Evolutionary conservation across 176 grass and related monocot species (phyloP).

Genomic region (Juncus effusus): DNA sequence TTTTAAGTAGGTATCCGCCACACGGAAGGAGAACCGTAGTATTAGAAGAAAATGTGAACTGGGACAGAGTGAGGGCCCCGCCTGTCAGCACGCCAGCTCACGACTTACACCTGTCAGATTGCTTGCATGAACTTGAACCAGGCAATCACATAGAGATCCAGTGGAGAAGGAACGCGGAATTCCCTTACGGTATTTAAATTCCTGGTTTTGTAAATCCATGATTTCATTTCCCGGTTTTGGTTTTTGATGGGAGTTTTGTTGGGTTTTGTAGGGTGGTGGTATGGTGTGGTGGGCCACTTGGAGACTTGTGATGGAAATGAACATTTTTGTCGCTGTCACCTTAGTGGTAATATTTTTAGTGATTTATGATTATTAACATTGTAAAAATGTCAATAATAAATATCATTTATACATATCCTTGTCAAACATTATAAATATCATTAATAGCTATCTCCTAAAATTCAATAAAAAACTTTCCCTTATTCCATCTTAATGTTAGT

Average conservation of each 20-base stretch:
- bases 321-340: slow-evolving; percentile 67
- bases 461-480: slow-evolving; percentile 12
- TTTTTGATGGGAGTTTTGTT: slow-evolving; percentile 38
- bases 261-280: slow-evolving; percentile 95
- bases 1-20: slow-evolving; percentile 61
- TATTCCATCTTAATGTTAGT: slow-evolving; percentile 16
- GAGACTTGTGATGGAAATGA: slow-evolving; percentile 80
- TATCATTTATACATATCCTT: slow-evolving; percentile 7
- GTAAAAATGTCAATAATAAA: too few relatives aligned
- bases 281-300: slow-evolving; percentile 92
- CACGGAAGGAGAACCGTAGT: slow-evolving; percentile 64
- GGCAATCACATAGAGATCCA: slow-evolving; percentile 92
- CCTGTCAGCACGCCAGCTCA: slow-evolving; percentile 54
- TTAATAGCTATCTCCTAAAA: slow-evolving; percentile 23
- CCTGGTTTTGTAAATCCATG: slow-evolving; percentile 12
- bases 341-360: slow-evolving; percentile 59
- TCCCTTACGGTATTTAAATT: slow-evolving; percentile 76
- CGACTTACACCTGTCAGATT: slow-evolving; percentile 72
- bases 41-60: slow-evolving; percentile 64
- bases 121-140: slow-evolving; percentile 63
- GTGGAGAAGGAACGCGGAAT: slow-evolving; percentile 94
- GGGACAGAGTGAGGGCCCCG: slow-evolving; percentile 78
- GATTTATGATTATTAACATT: neutral
- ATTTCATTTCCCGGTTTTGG: slow-evolving; percentile 39
- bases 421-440: neutral